Conservation (phyloP, 768 basidiomycete species). For the Exsudoporus frostii region DNA sequence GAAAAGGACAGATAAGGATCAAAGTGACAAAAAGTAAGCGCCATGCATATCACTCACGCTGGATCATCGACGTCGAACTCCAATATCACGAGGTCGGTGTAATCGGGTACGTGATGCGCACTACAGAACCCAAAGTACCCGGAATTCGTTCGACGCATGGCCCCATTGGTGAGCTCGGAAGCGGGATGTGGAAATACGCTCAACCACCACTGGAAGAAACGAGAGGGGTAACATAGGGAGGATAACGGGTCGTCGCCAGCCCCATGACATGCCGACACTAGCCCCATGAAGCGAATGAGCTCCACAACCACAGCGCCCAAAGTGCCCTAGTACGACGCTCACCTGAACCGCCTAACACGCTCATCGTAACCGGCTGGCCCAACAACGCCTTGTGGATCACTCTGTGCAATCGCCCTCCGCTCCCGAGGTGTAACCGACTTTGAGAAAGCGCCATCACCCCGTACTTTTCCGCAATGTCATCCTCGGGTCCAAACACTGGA, state of each 20-base stretch:
- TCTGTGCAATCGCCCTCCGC: slow-evolving; percentile 76
- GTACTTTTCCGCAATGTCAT: slow-evolving; percentile 75
- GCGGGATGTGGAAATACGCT: slow-evolving; percentile 97
- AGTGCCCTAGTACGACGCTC: slow-evolving; percentile 21
- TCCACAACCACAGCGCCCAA: not conserved
- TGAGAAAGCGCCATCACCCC: slow-evolving; percentile 71
- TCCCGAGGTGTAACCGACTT: slow-evolving; percentile 75
- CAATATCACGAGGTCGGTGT: slow-evolving; percentile 90
- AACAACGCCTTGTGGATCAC: slow-evolving; percentile 80
- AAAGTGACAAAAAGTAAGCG: too few species aligned
- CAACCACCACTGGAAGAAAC: slow-evolving; percentile 98
- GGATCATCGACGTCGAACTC: slow-evolving; percentile 93
- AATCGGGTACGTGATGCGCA: slow-evolving; percentile 89
- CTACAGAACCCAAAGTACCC: slow-evolving; percentile 96
- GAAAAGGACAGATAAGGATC: not conserved
- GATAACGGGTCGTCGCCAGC: slow-evolving; percentile 89
- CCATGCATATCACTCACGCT: slow-evolving; percentile 50
- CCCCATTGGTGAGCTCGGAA: slow-evolving; percentile 96
- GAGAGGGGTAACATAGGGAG: slow-evolving; percentile 84
- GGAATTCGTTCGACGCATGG: slow-evolving; percentile 87
- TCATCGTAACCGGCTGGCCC: slow-evolving; percentile 86
- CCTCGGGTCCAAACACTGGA: slow-evolving; percentile 80
- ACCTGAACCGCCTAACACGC: slow-evolving; percentile 88
- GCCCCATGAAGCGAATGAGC: not conserved
- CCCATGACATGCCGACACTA: slow-evolving; percentile 92